Conservation (phyloP, 306 rosid species). For the Castanea mollissima region DNA sequence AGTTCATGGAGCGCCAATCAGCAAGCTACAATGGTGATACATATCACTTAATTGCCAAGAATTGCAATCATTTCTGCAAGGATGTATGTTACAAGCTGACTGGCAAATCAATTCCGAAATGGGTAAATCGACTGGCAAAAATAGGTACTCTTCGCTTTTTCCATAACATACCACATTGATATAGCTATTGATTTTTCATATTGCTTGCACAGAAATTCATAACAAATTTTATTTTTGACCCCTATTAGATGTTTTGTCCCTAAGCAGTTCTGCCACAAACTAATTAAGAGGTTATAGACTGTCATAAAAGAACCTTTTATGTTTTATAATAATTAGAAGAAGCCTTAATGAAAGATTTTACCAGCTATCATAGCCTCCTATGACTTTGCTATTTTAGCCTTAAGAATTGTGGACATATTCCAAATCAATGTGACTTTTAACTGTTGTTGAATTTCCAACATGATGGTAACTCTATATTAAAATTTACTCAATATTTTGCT, state of each 20-base stretch:
- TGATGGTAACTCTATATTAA: not conserved
- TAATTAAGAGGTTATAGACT: not conserved
- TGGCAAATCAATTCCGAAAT: constrained; percentile 88
- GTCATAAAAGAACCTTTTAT: not conserved
- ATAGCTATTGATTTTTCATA: constrained; percentile 9
- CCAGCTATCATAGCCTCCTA: not conserved
- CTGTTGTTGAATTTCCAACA: not conserved
- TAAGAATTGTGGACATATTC: not conserved
- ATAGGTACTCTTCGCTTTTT: constrained; percentile 64
- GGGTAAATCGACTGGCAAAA: constrained; percentile 94
- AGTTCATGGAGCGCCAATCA: constrained; percentile 84
- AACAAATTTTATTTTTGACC: not conserved
- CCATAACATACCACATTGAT: not conserved
- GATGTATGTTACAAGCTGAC: constrained; percentile 86
- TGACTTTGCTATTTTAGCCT: not conserved
- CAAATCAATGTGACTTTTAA: not conserved
- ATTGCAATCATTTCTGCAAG: constrained; percentile 97
- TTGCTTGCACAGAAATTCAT: not conserved
- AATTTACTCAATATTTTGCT: not conserved
- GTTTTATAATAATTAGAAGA: not conserved
- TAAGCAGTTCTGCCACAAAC: not conserved
- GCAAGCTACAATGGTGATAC: constrained; percentile 80
- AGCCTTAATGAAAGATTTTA: not conserved
- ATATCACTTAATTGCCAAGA: constrained; percentile 91
- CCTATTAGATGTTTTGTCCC: not conserved